Conservation (phyloP, 2,329 filamentous ascomycete genomes). For the Paraphaeosphaeria minitans region DNA sequence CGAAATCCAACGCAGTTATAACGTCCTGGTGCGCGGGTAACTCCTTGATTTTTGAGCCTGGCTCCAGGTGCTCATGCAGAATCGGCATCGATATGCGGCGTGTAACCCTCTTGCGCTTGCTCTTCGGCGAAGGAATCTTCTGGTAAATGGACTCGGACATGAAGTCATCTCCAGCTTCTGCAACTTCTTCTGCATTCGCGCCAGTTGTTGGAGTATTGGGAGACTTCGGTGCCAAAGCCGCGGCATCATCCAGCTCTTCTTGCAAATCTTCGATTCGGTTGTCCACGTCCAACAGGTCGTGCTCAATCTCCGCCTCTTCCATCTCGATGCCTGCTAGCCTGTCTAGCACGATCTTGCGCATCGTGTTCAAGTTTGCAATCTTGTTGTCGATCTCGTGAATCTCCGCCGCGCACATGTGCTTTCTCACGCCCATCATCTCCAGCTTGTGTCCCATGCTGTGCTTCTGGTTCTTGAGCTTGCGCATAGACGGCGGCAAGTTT, state of each 20-base stretch:
- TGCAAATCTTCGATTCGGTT: constrained; percentile 67
- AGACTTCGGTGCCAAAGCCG: constrained; percentile 51
- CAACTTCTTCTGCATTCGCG: constrained; percentile 61
- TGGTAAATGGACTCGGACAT: constrained; percentile 99
- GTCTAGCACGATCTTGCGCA: constrained; percentile 91
- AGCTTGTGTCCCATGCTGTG: constrained; percentile 80
- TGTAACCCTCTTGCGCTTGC: constrained; percentile 61
- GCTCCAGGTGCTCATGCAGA: constrained; percentile 91
- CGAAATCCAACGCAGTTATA: constrained; percentile 92
- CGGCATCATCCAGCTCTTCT: constrained; percentile 61
- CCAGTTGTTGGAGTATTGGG: constrained; percentile 46
- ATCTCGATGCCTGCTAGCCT: constrained; percentile 84
- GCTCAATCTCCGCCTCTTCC: constrained; percentile 87
- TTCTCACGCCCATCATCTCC: constrained; percentile 88
- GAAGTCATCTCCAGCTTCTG: constrained; percentile 60
- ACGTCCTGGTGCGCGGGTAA: constrained; percentile 86
- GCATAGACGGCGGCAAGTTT: constrained; percentile 69
- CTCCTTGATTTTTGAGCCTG: constrained; percentile 86
- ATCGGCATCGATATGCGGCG: constrained; percentile 89
- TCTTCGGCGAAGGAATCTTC: constrained; percentile 72
- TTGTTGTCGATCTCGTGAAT: constrained; percentile 97
- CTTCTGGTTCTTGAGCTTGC: constrained; percentile 79
- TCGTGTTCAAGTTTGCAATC: constrained; percentile 87
- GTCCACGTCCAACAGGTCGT: constrained; percentile 71
- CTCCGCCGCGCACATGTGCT: constrained; percentile 97